Percentiles rank a stretch among this genome's conserved stretches.
phyloP scores from a whole-genome alignment of 331 rosid species.

The Rosa hybrid region DNA sequence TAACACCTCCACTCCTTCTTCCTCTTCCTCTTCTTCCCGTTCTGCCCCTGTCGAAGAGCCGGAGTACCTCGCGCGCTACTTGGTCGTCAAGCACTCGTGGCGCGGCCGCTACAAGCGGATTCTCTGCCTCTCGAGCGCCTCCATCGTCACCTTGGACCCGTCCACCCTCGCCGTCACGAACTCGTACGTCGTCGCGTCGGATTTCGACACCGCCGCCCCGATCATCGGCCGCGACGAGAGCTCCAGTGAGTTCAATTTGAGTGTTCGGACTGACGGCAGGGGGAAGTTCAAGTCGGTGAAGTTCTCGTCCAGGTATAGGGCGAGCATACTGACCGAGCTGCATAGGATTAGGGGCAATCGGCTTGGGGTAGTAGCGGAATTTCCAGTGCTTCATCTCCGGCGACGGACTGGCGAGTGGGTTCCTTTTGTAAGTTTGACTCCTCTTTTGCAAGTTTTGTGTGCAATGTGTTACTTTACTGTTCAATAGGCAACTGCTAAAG shows the following conservation, averaged over 20 bases:
- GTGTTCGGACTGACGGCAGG: slow-evolving; percentile 85
- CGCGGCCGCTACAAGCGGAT: slow-evolving; percentile 98
- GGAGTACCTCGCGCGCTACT: slow-evolving; percentile 85
- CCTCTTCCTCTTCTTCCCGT: slow-evolving; percentile 21
- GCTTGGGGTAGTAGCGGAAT: slow-evolving; percentile 72
- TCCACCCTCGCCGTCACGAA: slow-evolving; percentile 79
- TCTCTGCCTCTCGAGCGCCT: slow-evolving; percentile 63
- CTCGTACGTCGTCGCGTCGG: slow-evolving; percentile 68
- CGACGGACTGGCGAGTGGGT: slow-evolving; percentile 85
- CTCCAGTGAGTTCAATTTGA: slow-evolving; percentile 77
- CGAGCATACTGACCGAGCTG: slow-evolving; percentile 87
- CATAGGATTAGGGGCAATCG: slow-evolving; percentile 80
- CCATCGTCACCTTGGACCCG: slow-evolving; percentile 85
- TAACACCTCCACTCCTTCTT: slow-evolving; percentile 12
- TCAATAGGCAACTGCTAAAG: not conserved
- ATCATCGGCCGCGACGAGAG: slow-evolving; percentile 76
- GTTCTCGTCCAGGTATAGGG: slow-evolving; percentile 83
- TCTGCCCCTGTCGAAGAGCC: slow-evolving; percentile 64
- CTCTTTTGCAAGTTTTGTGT: slow-evolving; percentile 4
- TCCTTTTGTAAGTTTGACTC: slow-evolving; percentile 65
- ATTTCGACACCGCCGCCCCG: slow-evolving; percentile 75
- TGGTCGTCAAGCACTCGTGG: slow-evolving; percentile 95
- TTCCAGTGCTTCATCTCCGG: slow-evolving; percentile 86
- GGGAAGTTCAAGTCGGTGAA: slow-evolving; percentile 86
- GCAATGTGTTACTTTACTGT: not conserved